Percentiles rank a stretch among this genome's conserved stretches.
phyloP scores from a whole-genome alignment of 257 asterid genomes.

The Forsythia suspensa region DNA sequence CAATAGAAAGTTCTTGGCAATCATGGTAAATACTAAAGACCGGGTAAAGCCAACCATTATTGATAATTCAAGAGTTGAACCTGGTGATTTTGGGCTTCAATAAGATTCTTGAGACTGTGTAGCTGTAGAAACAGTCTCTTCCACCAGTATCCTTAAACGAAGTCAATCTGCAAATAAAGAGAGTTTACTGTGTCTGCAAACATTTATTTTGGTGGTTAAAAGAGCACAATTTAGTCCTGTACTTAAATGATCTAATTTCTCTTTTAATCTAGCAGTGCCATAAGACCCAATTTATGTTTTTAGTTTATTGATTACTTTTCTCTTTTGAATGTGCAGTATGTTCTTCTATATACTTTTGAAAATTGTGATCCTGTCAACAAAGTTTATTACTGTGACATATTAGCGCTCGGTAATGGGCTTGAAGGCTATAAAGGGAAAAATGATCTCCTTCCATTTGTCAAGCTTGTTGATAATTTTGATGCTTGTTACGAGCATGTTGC shows the following conservation, averaged over 20 bases:
- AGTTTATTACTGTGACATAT: slow-evolving; percentile 52
- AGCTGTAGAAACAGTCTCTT: not conserved
- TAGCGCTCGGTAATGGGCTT: slow-evolving; percentile 48
- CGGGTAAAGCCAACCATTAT: not conserved
- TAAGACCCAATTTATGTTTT: not conserved
- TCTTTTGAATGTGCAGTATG: slow-evolving; percentile 43
- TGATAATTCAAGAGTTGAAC: not conserved
- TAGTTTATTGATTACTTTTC: not conserved
- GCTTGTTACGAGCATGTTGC: slow-evolving; percentile 52
- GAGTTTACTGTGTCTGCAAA: not conserved
- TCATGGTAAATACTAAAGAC: not conserved
- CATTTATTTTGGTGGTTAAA: not conserved
- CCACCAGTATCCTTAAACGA: not conserved
- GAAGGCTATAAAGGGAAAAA: slow-evolving; percentile 43
- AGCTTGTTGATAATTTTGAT: slow-evolving; percentile 56
- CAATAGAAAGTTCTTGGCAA: not conserved
- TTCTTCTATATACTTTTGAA: slow-evolving; percentile 39
- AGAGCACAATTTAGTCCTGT: not conserved
- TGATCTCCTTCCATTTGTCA: slow-evolving; percentile 48
- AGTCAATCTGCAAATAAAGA: not conserved
- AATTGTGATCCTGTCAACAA: slow-evolving; percentile 65
- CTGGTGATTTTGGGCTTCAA: not conserved
- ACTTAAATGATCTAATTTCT: not conserved
- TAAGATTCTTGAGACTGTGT: not conserved
- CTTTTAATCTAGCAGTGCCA: not conserved